These are phyloP conservation scores for Stachybotrys echinatus DNA, from an alignment of 2,329 filamentous ascomycete genomes.

Conservation along the genomic window DNA sequence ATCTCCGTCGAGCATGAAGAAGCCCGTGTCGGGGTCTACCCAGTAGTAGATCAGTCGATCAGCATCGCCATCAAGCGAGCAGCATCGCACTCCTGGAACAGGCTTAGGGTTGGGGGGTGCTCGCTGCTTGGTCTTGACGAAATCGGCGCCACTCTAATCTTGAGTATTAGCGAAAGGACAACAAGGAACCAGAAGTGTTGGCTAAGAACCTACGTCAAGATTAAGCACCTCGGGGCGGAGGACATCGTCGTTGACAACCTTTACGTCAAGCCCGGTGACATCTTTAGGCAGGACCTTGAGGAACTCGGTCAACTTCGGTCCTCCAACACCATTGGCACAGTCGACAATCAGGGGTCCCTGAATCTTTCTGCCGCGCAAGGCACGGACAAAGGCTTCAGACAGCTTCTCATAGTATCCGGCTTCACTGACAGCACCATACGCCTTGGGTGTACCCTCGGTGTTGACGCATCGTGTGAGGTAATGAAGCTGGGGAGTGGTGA, in stretches of 20 bases:
- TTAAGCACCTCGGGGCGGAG: conserved; percentile 86
- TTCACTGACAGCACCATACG: conserved; percentile 87
- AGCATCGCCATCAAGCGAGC: conserved; percentile 90
- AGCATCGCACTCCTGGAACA: conserved; percentile 70
- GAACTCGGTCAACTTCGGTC: conserved; percentile 81
- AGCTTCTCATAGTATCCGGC: conserved; percentile 94
- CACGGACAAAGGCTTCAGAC: conserved; percentile 73
- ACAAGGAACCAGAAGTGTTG: neutral
- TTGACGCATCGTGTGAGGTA: conserved; percentile 94
- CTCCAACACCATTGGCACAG: conserved; percentile 94
- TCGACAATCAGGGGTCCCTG: conserved; percentile 77
- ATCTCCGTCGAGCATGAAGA: conserved; percentile 92
- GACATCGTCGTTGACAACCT: conserved; percentile 88
- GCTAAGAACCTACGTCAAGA: conserved; percentile 60
- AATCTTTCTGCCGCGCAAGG: conserved; percentile 72
- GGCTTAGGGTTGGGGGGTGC: conserved; percentile 80
- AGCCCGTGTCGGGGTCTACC: conserved; percentile 72
- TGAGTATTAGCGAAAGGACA: neutral
- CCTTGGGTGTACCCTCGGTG: conserved; percentile 78
- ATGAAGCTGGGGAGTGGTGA: conserved; percentile 97
- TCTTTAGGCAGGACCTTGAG: conserved; percentile 73
- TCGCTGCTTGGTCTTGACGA: conserved; percentile 93
- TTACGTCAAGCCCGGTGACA: conserved; percentile 71
- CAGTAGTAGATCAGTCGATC: conserved; percentile 97
- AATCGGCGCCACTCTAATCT: conserved; percentile 82